Base-by-base conservation (phyloP, 2,329 filamentous ascomycete genomes). In the Verticillium zaregamsianum region DNA sequence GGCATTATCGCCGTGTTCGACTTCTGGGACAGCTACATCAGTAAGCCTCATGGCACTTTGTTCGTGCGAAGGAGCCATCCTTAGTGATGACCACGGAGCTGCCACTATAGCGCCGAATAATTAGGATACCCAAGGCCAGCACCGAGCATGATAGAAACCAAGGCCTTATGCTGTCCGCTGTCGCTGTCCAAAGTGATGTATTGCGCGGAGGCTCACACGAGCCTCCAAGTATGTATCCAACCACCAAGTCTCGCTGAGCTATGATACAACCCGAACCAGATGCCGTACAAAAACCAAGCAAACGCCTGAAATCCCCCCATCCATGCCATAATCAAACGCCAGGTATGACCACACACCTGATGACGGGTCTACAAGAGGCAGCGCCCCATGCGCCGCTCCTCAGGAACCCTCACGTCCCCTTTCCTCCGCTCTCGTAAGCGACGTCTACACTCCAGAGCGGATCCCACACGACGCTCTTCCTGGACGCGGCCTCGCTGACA, bases 381-480 rank as follows among this genome's bases (percentile, higher is more conserved):
- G 12, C 11, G 9, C 12, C 17, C 20, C n/a, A 52, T 52, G 45
- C 45, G 23, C 8, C 11, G 5, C 45, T 4, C 33, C 33, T 7
- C 28, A 14, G 33, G 11, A 15, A 15, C n/a, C 45, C 9, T 52
- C 45, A 52, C 12, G 45, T 60, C 25, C 54, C 40, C 62, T 67
- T 67, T n/a, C 64, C 62, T 23, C 68, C 72, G 63, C 78, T 81
- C 66, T 83, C 84, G 58, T 84, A 81, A 64, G 77, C 85, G 55
- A 86, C 78, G 67, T 88, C 85, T 31, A 87, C 69, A 64, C 79
- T 85, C 86, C 86, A 88, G 17, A 89, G 72, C 14, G 83, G 80
- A 66, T 87, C 85, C 85, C 85, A 89, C 11, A 88, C 79, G 4
- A 87, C 76, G 32, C 82, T 85, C 67, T 74, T 82, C 72, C 79